phyloP scores from a whole-genome alignment of 306 rosid species.

The Gillenia trifoliata region DNA sequence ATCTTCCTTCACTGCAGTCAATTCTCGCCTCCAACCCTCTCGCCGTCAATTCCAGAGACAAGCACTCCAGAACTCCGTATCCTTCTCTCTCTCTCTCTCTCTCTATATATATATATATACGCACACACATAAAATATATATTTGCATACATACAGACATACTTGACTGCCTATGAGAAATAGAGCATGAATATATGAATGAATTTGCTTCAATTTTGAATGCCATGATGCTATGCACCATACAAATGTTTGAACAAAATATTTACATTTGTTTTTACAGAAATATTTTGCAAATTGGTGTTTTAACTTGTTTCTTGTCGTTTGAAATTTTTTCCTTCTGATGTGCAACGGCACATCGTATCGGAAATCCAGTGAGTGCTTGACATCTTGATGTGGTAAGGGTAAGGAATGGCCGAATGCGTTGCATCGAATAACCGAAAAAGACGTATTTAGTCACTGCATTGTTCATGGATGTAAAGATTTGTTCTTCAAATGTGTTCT shows the following conservation, averaged over 20 bases:
- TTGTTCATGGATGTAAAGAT: background rate
- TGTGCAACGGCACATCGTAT: background rate
- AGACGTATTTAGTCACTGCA: background rate
- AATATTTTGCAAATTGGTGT: background rate
- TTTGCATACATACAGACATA: too few species aligned
- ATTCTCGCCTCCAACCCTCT: conserved; percentile 61
- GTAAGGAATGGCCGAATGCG: background rate
- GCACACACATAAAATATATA: too few species aligned
- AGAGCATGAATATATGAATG: too few species aligned
- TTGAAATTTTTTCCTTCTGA: background rate
- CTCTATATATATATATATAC: too few species aligned
- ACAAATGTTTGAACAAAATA: too few species aligned
- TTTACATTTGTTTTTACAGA: too few species aligned
- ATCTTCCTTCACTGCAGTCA: conserved; percentile 46
- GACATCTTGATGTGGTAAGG: too few species aligned
- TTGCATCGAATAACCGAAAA: background rate
- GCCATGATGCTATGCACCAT: background rate
- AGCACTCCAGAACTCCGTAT: conserved; percentile 96
- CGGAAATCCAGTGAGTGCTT: background rate
- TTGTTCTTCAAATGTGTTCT: background rate
- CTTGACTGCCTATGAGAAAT: too few species aligned
- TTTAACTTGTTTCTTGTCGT: background rate
- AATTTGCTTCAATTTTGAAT: too few species aligned
- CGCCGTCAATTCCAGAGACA: conserved; percentile 76
- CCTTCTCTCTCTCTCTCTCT: conserved; percentile 29